Evolutionary conservation across 192 early-diverging fungal genomes (phyloP).

Genomic region (Spinellus fusiger): DNA sequence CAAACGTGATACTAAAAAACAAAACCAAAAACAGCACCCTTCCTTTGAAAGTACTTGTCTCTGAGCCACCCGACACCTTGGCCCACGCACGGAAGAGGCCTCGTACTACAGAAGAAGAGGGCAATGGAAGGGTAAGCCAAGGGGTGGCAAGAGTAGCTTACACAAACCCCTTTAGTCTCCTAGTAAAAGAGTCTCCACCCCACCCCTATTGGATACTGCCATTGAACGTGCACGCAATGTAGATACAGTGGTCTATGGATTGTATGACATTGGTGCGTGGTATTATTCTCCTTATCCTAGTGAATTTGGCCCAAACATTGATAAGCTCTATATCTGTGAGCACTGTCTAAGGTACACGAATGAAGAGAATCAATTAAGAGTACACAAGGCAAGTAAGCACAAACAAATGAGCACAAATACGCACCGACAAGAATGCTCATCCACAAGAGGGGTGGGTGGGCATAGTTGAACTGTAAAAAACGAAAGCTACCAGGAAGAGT

Average conservation of each 20-base stretch:
- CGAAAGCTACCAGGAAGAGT: conserved; percentile 69
- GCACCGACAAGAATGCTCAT: not conserved
- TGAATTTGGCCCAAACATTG: conserved; percentile 65
- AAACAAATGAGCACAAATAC: too few relatives aligned
- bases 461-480: conserved; percentile 40
- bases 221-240: conserved; percentile 31
- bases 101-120: too few relatives aligned
- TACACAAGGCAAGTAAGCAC: conserved; percentile 57
- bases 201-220: conserved; percentile 9
- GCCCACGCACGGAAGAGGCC: too few relatives aligned
- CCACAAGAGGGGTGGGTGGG: conserved; percentile 2
- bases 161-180: not conserved
- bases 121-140: too few relatives aligned
- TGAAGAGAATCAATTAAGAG: conserved; percentile 49
- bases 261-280: conserved; percentile 87
- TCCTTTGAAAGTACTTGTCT: too few relatives aligned
- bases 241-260: conserved; percentile 61
- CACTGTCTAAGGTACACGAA: conserved; percentile 94
- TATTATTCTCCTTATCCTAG: conserved; percentile 92
- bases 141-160: too few relatives aligned
- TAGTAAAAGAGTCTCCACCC: not conserved
- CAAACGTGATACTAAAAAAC: too few relatives aligned
- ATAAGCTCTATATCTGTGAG: conserved; percentile 82
- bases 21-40: too few relatives aligned
- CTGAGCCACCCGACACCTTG: too few relatives aligned